Evolutionary conservation across 2,329 filamentous ascomycete species (phyloP), one percentile per base, ranked within the genome.

Genomic region (Neonectria ditissima): DNA sequence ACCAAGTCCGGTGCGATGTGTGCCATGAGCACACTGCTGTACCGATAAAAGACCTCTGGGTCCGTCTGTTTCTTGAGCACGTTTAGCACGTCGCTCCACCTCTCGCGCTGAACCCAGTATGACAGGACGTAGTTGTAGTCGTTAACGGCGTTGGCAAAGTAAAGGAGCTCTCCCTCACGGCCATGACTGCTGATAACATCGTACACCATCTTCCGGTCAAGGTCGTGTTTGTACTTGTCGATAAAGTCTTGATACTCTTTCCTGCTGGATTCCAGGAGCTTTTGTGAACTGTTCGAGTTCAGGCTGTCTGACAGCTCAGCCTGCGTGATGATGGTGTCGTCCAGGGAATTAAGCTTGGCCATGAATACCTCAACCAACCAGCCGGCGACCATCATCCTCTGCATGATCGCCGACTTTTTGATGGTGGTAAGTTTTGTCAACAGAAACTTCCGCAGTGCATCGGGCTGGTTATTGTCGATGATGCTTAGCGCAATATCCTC

Each of bases 301-400:
- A 90, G 82, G 34, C 87, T 88, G 66, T 94, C 92, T 1, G 89
- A 87, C 22, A 95, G 80, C 76, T 97, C 94, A 0, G 93, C 92
- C 73, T 93, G 92, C 0, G 94, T 97, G 41, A 94, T 91, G 67
- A 98, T 95, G 3, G 92, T 94, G 78, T 99, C 96, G 74, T 99
- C 96, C 4, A 99, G 85, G 3, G 92, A 91, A 76, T 99, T 97
- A 44, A 99, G 86, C 79, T 97, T 97, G 5, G 94, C 92, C 94
- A 99, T 99, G 79, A 95, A 99, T 2, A 98, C 86, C 78, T 99
- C 96, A 10, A 97, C 86, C 45, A 99, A 86, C 96, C 96, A 99
- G 69, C 91, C 94, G 2, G 95, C 92, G 69, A 98, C 90, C 93
- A 99, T 97, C 68, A 92, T 91, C 62, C 95, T 86, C 79, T 99